phyloP scores from a whole-genome alignment of 2,329 filamentous ascomycete species.

The Penicillium occitanis region DNA sequence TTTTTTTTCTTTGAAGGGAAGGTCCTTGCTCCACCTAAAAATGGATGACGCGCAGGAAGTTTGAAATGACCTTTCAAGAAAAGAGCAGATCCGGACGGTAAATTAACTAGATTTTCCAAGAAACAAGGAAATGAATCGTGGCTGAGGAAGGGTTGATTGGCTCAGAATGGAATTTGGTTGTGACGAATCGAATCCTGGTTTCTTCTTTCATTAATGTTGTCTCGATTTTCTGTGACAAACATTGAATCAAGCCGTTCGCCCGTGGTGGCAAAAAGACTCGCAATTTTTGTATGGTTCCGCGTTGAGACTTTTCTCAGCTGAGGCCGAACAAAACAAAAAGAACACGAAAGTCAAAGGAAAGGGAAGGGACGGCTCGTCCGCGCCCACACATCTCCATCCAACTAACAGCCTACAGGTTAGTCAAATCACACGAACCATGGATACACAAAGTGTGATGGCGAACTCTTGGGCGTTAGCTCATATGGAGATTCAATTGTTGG shows the following conservation, averaged over 20 bases:
- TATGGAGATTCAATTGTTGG: background rate
- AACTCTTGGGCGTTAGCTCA: background rate
- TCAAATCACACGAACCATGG: constrained; percentile 7
- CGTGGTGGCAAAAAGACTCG: background rate
- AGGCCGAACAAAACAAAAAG: background rate
- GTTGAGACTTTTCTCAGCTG: constrained; percentile 2
- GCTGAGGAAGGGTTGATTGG: constrained; percentile 7
- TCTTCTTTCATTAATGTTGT: background rate
- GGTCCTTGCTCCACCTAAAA: background rate
- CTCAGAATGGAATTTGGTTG: background rate
- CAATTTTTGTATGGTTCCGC: background rate
- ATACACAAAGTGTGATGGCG: constrained; percentile 5
- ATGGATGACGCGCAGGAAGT: constrained; percentile 6
- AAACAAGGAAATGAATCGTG: constrained; percentile 13
- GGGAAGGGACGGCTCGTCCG: constrained; percentile 11
- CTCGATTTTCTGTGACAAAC: background rate
- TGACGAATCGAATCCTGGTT: background rate
- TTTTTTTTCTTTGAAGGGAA: background rate
- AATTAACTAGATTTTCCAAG: background rate
- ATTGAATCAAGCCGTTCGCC: background rate
- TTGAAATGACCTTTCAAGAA: background rate
- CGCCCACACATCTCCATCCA: background rate
- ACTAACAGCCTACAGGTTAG: background rate
- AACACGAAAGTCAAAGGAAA: background rate
- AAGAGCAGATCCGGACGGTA: background rate